Evolutionary conservation across 208 protist species (phyloP).

Genomic region (Naegleria fowleri): DNA sequence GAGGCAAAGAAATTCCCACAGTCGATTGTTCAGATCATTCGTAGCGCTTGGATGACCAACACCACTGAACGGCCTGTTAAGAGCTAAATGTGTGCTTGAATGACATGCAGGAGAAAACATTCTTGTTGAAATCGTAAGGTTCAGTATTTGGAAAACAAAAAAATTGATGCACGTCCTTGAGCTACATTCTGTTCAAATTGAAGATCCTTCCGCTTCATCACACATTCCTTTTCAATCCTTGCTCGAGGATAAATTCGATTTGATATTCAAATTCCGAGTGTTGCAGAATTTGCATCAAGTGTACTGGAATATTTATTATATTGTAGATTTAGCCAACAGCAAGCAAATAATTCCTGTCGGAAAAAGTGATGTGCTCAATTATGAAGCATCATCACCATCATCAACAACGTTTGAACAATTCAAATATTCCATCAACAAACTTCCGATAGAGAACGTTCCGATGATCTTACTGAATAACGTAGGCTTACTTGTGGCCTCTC

Average conservation of each 20-base stretch:
- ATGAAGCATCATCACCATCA: neutral
- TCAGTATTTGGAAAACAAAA: no score
- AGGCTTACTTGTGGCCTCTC: neutral
- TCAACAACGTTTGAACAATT: neutral
- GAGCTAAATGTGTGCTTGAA: no score
- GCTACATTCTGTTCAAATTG: no score
- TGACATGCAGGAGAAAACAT: no score
- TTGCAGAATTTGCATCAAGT: neutral
- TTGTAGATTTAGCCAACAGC: neutral
- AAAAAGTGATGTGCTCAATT: neutral
- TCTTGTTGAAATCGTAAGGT: no score
- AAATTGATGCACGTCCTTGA: no score
- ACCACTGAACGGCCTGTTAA: no score
- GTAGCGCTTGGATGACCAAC: no score
- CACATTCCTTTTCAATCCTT: neutral
- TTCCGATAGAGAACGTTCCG: neutral
- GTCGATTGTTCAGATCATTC: no score
- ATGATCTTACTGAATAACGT: neutral
- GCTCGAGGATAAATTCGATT: neutral
- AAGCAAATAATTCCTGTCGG: neutral
- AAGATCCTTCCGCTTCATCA: no score
- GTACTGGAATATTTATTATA: neutral
- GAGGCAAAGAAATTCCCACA: no score
- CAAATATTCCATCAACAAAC: neutral
- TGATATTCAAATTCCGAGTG: neutral